These are phyloP conservation scores for Nymphaea thermarum DNA, from an alignment of 164 flowering plant species.

Conservation along the genomic window DNA sequence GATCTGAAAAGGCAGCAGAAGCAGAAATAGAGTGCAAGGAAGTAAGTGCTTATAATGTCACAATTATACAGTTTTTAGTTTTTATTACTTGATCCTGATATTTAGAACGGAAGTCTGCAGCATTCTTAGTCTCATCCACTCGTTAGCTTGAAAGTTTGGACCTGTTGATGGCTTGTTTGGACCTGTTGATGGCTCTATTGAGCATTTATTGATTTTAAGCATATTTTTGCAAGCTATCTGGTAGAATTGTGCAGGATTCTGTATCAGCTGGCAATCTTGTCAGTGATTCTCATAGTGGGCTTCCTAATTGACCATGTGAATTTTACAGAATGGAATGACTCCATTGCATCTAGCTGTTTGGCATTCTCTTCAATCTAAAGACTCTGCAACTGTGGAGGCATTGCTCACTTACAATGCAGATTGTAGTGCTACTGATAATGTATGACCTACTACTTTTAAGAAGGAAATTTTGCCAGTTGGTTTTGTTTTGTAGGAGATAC, in stretches of 20 bases:
- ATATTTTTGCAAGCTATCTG: too few species aligned
- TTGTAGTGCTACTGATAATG: constrained; percentile 81
- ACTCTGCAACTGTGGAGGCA: constrained; percentile 58
- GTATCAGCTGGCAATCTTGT: too few species aligned
- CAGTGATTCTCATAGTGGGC: neutral
- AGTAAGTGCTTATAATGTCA: neutral
- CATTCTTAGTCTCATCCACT: neutral
- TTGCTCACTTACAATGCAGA: constrained; percentile 78
- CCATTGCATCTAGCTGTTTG: constrained; percentile 97
- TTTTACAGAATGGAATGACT: constrained; percentile 93
- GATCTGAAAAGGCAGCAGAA: constrained; percentile 1
- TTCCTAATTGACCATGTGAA: neutral
- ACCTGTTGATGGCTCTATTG: too few species aligned
- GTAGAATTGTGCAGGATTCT: too few species aligned
- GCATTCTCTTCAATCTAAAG: constrained; percentile 63
- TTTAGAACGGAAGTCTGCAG: neutral
- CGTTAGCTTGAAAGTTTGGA: too few species aligned
- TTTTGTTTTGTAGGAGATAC: too few species aligned
- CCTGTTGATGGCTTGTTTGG: too few species aligned
- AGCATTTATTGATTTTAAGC: too few species aligned
- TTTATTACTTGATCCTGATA: neutral
- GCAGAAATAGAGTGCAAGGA: constrained; percentile 31
- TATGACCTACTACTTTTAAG: constrained; percentile 8
- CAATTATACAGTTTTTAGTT: too few species aligned
- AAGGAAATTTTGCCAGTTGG: too few species aligned